These are phyloP conservation scores for Tricholoma sp. DNA, from an alignment of 768 basidiomycete species.

Conservation along the genomic window DNA sequence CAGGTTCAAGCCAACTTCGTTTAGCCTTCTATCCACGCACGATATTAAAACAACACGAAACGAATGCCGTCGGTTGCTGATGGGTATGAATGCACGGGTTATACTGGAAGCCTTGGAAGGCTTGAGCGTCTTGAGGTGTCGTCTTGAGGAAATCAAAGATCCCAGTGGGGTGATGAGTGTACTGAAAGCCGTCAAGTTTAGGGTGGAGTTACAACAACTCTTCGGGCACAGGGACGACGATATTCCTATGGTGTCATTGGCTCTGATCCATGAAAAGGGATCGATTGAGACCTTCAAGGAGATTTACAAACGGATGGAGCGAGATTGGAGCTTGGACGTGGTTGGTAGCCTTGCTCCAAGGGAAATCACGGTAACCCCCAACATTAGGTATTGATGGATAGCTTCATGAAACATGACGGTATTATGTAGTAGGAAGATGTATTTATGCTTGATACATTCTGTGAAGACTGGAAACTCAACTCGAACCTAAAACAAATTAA, in stretches of 20 bases:
- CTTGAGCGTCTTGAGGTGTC: constrained; percentile 69
- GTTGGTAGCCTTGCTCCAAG: background rate
- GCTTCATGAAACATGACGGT: background rate
- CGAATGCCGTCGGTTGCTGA: constrained; percentile 70
- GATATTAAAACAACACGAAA: constrained; percentile 62
- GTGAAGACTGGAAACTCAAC: background rate
- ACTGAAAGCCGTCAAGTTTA: constrained; percentile 73
- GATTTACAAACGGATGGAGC: constrained; percentile 58
- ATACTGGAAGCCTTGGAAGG: constrained; percentile 60
- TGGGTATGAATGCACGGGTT: constrained; percentile 65
- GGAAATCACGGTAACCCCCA: background rate
- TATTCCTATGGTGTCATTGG: constrained; percentile 46
- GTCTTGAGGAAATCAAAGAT: constrained; percentile 61
- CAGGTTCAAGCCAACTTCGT: constrained; percentile 69
- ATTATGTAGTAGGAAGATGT: background rate
- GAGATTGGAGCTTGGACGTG: constrained; percentile 64
- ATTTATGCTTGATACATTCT: background rate
- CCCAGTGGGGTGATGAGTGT: constrained; percentile 45
- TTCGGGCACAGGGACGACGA: constrained; percentile 35
- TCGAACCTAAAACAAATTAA: background rate
- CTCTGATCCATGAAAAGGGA: constrained; percentile 81
- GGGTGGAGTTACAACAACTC: constrained; percentile 66
- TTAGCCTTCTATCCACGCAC: constrained; percentile 51
- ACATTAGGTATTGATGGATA: background rate
- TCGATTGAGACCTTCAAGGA: constrained; percentile 77